Evolutionary conservation across 139 green algal species (phyloP).

Genomic region (Desmodesmus armatus): DNA sequence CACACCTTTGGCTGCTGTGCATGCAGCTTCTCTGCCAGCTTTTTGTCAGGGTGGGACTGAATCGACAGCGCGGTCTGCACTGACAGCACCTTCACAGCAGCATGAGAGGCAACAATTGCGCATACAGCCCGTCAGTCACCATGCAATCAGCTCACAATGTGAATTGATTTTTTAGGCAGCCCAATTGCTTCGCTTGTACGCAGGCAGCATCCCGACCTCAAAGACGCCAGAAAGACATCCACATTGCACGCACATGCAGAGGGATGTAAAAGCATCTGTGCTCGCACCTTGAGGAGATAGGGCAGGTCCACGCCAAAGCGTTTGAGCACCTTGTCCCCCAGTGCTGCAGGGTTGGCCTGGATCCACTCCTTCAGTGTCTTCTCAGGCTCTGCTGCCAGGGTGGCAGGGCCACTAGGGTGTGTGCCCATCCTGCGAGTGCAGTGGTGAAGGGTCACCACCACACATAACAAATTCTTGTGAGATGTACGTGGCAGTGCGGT

Average conservation of each 20-base stretch:
- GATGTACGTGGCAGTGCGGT: too few species aligned
- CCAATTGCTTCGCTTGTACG: too few species aligned
- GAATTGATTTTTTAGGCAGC: too few species aligned
- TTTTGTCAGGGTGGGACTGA: conserved; percentile 98
- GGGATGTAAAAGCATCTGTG: too few species aligned
- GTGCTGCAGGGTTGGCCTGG: conserved; percentile 67
- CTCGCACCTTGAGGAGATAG: conserved; percentile 98
- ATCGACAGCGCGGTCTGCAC: conserved; percentile 97
- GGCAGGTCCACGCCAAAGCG: conserved; percentile 86
- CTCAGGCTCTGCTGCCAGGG: conserved; percentile 61
- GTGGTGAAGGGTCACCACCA: too few species aligned
- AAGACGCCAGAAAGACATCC: too few species aligned
- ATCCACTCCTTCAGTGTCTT: conserved; percentile 76
- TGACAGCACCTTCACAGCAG: conserved; percentile 79
- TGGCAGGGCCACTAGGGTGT: conserved; percentile 88
- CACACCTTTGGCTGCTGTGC: conserved; percentile 80
- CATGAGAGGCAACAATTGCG: conserved; percentile 70
- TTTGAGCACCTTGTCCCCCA: conserved; percentile 72
- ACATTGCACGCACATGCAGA: too few species aligned
- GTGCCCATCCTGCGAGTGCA: conserved; percentile 89
- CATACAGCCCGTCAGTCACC: too few species aligned
- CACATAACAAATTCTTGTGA: too few species aligned
- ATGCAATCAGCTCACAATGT: too few species aligned
- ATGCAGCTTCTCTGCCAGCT: conserved; percentile 91
- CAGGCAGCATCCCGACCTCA: too few species aligned